phyloP scores from a whole-genome alignment of 2,329 filamentous ascomycete genomes.

The Pseudogymnoascus sp. region DNA sequence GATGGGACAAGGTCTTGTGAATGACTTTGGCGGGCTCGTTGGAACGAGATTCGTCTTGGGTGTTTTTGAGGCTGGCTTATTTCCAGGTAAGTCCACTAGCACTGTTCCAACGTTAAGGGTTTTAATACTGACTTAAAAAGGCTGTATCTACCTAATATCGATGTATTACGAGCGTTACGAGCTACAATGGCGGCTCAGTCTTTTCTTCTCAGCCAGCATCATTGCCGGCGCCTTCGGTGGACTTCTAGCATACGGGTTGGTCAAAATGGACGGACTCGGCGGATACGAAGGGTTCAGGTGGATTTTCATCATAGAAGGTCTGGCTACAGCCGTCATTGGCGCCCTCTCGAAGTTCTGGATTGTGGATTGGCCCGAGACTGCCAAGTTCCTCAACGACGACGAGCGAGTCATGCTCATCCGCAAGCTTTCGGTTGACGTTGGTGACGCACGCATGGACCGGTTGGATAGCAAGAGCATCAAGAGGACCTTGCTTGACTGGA shows the following conservation, averaged over 20 bases:
- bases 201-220: conserved; percentile 35
- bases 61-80: conserved; percentile 37
- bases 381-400: conserved; percentile 35
- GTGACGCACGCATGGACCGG: conserved; percentile 26
- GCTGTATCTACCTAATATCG: conserved; percentile 36
- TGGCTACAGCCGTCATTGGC: conserved; percentile 30
- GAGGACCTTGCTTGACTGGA: conserved; percentile 32
- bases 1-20: conserved; percentile 39
- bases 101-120: conserved; percentile 13
- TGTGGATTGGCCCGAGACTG: conserved; percentile 40
- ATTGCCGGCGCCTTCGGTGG: conserved; percentile 38
- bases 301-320: conserved; percentile 37
- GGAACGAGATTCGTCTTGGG: conserved; percentile 36
- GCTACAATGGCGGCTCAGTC: conserved; percentile 38
- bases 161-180: conserved; percentile 43
- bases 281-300: conserved; percentile 42
- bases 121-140: conserved; percentile 9
- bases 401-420: conserved; percentile 31
- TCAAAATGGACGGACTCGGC: conserved; percentile 35
- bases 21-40: conserved; percentile 33
- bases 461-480: conserved; percentile 21
- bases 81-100: conserved; percentile 31
- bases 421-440: conserved; percentile 29
- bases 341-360: conserved; percentile 35
- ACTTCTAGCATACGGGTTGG: conserved; percentile 40